phyloP scores from a whole-genome alignment of 2,329 filamentous ascomycete species.

The Tolypocladium tundrense region DNA sequence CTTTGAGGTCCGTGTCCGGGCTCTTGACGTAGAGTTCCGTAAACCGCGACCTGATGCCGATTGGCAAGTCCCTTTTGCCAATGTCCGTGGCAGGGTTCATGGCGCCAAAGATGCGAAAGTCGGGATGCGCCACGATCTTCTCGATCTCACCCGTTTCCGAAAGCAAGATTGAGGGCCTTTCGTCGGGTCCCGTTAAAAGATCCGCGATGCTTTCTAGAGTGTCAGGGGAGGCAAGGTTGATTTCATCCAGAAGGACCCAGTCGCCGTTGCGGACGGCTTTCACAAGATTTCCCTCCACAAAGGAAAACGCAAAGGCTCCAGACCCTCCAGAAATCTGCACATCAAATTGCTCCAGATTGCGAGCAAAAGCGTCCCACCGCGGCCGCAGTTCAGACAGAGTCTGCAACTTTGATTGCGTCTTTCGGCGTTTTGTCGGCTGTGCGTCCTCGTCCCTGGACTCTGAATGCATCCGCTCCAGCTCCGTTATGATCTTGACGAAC shows the following conservation, averaged over 20 bases:
- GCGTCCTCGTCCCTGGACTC: constrained; percentile 23
- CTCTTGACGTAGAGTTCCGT: constrained; percentile 92
- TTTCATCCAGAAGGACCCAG: constrained; percentile 95
- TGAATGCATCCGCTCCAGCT: constrained; percentile 35
- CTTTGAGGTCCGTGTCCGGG: constrained; percentile 77
- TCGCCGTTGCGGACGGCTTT: constrained; percentile 93
- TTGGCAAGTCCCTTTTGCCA: constrained; percentile 86
- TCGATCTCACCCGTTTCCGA: constrained; percentile 93
- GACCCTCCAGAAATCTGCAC: constrained; percentile 64
- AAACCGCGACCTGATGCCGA: constrained; percentile 82
- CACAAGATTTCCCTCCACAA: constrained; percentile 91
- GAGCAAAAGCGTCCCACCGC: constrained; percentile 73
- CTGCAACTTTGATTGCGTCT: constrained; percentile 57
- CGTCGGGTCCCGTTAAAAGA: constrained; percentile 64
- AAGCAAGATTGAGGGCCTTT: constrained; percentile 71
- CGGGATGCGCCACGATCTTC: constrained; percentile 75
- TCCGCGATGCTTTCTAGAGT: constrained; percentile 91
- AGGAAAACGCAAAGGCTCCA: constrained; percentile 81
- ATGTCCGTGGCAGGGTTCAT: constrained; percentile 99
- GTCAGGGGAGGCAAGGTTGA: constrained; percentile 90
- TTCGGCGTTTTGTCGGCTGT: constrained; percentile 60
- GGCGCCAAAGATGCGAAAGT: constrained; percentile 93
- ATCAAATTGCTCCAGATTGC: constrained; percentile 67
- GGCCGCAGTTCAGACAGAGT: constrained; percentile 45
- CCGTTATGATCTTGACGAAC: constrained; percentile 61